These are phyloP conservation scores for Coemansia sp. DNA, from an alignment of 192 early-diverging fungal species.

Conservation along the genomic window DNA sequence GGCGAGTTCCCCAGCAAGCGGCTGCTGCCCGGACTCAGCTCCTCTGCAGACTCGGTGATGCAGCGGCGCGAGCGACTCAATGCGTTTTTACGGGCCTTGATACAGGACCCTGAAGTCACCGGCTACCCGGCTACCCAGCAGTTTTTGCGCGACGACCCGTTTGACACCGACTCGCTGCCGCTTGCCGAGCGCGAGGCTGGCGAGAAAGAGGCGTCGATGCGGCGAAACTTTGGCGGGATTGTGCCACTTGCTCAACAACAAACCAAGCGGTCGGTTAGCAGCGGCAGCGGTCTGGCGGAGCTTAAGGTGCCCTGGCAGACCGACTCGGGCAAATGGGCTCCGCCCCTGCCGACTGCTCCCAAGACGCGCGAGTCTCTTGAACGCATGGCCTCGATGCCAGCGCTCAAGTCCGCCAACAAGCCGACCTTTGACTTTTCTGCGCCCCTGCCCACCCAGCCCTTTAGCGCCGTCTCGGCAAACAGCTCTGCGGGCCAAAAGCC, in stretches of 20 bases:
- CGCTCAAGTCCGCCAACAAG: conserved; percentile 22
- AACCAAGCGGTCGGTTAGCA: conserved; percentile 37
- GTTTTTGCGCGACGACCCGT: conserved; percentile 41
- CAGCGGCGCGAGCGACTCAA: conserved; percentile 49
- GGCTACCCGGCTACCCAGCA: conserved; percentile 25
- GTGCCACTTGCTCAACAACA: conserved; percentile 23
- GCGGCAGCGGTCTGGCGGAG: conserved; percentile 18
- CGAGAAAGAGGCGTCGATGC: conserved; percentile 12
- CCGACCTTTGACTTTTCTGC: conserved; percentile 34
- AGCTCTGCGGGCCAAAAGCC: not conserved
- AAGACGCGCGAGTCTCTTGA: conserved; percentile 43
- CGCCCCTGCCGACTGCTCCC: conserved; percentile 10
- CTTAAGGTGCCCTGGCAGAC: conserved; percentile 23
- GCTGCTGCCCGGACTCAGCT: conserved; percentile 36
- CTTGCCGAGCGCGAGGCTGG: conserved; percentile 28
- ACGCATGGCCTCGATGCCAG: conserved; percentile 50
- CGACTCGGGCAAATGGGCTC: conserved; percentile 19
- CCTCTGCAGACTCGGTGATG: conserved; percentile 38
- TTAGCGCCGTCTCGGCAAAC: conserved; percentile 11
- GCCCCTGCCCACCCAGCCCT: conserved; percentile 22
- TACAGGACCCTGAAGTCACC: conserved; percentile 24
- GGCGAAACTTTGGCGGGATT: conserved; percentile 9
- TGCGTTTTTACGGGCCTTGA: conserved; percentile 32
- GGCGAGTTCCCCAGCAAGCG: conserved; percentile 48
- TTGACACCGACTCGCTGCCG: conserved; percentile 31